Percentiles rank a stretch among this genome's conserved stretches.
These are phyloP conservation scores for Castanea sativa DNA, from an alignment of 306 rosid genomes.

Conservation along the genomic window DNA sequence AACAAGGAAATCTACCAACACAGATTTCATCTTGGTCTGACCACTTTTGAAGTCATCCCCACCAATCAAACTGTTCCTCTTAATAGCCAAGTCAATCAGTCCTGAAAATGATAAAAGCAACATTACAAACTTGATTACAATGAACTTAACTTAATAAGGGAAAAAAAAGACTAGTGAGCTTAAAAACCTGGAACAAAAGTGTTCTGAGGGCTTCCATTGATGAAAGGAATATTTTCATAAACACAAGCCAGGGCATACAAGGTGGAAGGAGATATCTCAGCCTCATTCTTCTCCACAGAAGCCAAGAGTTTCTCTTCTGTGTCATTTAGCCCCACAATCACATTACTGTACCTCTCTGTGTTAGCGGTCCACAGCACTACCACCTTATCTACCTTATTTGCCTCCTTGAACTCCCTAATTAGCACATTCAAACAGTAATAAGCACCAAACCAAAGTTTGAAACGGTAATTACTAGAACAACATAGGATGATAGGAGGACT, in stretches of 20 bases:
- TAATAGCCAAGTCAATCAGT: slow-evolving; percentile 79
- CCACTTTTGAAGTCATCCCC: slow-evolving; percentile 99
- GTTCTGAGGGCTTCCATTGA: slow-evolving; percentile 99
- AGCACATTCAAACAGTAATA: slow-evolving; percentile 2
- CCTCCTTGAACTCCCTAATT: slow-evolving; percentile 84
- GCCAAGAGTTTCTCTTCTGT: slow-evolving; percentile 75
- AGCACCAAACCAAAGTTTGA: slow-evolving; percentile 1
- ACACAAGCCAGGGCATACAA: slow-evolving; percentile 84
- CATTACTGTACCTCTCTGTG: slow-evolving; percentile 94
- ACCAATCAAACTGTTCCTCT: slow-evolving; percentile 80
- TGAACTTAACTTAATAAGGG: background rate
- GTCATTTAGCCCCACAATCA: slow-evolving; percentile 82
- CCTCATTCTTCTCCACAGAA: slow-evolving; percentile 76
- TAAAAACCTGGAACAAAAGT: slow-evolving; percentile 88
- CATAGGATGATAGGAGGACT: background rate
- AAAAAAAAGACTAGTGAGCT: background rate
- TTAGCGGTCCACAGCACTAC: slow-evolving; percentile 99
- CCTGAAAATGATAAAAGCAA: slow-evolving; percentile 40
- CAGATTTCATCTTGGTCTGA: slow-evolving; percentile 97
- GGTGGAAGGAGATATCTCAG: slow-evolving; percentile 98
- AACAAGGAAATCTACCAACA: slow-evolving; percentile 95
- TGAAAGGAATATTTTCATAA: slow-evolving; percentile 79
- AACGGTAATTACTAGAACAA: background rate
- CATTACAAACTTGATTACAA: background rate
- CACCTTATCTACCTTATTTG: slow-evolving; percentile 75